Percentiles rank a stretch among this genome's conserved stretches.
Evolutionary conservation across 495 filamentous ascomycete genomes (phyloP).

Genomic region (Opeltia flavorubescens): DNA sequence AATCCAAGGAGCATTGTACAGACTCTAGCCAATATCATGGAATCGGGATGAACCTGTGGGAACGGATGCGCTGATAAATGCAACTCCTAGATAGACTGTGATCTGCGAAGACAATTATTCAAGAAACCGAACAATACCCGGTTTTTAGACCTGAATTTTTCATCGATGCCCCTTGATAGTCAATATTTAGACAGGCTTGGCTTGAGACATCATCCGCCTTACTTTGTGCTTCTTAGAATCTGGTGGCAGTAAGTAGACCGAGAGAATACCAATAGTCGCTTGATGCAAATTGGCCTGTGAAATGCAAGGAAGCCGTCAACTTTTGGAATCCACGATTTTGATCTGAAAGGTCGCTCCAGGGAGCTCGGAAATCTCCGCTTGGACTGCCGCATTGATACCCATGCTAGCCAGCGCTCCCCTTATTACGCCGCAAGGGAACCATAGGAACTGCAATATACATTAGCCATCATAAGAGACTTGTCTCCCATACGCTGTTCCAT

Average conservation of each 20-base stretch:
- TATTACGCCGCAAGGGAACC: conserved; percentile 87
- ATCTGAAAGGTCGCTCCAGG: conserved; percentile 92
- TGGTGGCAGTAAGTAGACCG: not conserved
- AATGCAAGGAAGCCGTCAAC: not conserved
- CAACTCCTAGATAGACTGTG: conserved; percentile 6
- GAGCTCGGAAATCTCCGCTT: conserved; percentile 74
- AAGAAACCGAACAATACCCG: no score
- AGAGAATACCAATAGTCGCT: not conserved
- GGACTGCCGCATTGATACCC: conserved; percentile 81
- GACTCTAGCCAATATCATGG: not conserved
- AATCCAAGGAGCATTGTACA: conserved; percentile 14
- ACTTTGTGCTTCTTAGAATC: no score
- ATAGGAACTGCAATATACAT: conserved; percentile 52
- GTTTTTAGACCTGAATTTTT: no score
- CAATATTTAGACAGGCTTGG: no score
- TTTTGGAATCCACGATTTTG: conserved; percentile 57
- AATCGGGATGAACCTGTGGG: not conserved
- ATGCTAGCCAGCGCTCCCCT: conserved; percentile 76
- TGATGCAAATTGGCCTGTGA: no score
- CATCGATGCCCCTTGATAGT: no score
- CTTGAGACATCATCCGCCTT: no score
- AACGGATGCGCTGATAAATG: not conserved
- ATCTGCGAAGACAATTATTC: no score
- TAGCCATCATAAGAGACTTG: not conserved
- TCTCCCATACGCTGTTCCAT: conserved; percentile 18